Conservation (phyloP, 2,329 filamentous ascomycete species). For the Xenosphaeropsis pyriputrescens region DNA sequence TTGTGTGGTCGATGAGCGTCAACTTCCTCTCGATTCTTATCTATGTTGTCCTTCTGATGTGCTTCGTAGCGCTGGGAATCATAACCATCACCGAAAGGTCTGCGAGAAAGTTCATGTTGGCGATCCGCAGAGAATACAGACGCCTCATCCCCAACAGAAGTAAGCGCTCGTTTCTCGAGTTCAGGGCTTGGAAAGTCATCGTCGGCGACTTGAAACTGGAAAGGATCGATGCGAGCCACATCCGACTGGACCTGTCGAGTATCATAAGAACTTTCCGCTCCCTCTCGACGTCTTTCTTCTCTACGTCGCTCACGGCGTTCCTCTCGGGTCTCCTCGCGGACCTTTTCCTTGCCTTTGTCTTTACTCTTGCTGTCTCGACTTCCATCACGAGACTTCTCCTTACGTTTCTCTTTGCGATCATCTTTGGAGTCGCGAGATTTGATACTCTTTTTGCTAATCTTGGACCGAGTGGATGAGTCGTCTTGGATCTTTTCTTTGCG, state of each 20-base stretch:
- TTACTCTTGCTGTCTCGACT: constrained; percentile 12
- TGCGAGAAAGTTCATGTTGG: constrained; percentile 26
- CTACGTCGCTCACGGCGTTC: constrained; percentile 4
- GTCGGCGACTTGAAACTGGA: constrained; percentile 40
- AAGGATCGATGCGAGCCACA: constrained; percentile 29
- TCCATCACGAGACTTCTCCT: constrained; percentile 9
- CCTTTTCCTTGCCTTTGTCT: constrained; percentile 14
- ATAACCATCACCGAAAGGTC: too few relatives aligned
- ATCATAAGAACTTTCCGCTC: constrained; percentile 2
- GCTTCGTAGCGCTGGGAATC: too few relatives aligned
- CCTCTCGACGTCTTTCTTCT: constrained; percentile 11
- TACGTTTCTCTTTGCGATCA: constrained; percentile 10
- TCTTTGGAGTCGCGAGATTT: background rate
- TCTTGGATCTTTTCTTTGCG: too few relatives aligned
- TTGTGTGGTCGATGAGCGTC: too few relatives aligned
- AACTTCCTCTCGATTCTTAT: too few relatives aligned
- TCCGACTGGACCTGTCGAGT: constrained; percentile 3
- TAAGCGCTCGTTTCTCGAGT: constrained; percentile 18
- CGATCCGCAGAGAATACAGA: constrained; percentile 36
- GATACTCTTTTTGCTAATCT: background rate
- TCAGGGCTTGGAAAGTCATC: constrained; percentile 33
- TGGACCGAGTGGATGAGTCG: too few relatives aligned
- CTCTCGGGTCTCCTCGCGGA: constrained; percentile 8
- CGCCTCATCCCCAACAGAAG: constrained; percentile 13
- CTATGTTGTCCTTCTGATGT: too few relatives aligned